A percentile compares a stretch with the other conserved stretches of the same genome.
phyloP scores from a whole-genome alignment of 176 grass and related monocot species.

The Lolium rigidum region DNA sequence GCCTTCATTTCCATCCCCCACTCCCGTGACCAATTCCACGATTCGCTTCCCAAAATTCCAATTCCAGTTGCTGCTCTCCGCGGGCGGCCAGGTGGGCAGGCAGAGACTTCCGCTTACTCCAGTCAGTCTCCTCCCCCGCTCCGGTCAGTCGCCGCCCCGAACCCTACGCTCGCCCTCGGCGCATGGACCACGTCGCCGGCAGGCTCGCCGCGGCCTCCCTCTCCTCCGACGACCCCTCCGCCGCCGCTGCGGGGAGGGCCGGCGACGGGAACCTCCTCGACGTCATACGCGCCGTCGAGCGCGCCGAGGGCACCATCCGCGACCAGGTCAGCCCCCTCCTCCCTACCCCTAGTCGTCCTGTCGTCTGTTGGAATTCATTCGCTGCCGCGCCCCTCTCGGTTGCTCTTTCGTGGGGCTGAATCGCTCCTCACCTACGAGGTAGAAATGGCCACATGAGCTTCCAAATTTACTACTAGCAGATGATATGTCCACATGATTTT shows the following conservation, averaged over 20 bases:
- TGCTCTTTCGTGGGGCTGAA: background rate
- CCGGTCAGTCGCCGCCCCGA: background rate
- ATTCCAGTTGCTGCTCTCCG: background rate
- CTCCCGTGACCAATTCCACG: background rate
- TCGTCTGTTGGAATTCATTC: background rate
- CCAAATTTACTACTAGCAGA: background rate
- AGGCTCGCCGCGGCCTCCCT: slow-evolving; percentile 34
- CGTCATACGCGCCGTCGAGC: slow-evolving; percentile 76
- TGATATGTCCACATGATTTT: background rate
- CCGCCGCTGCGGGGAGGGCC: background rate
- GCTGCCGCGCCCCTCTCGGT: background rate
- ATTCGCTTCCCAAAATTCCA: background rate
- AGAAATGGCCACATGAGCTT: background rate
- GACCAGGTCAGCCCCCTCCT: slow-evolving; percentile 53
- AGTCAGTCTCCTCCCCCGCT: background rate
- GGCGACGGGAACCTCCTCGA: slow-evolving; percentile 40
- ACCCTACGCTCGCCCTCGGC: slow-evolving; percentile 12
- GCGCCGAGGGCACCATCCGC: slow-evolving; percentile 81
- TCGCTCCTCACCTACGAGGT: background rate
- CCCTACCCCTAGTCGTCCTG: background rate
- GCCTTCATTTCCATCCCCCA: slow-evolving; percentile 18
- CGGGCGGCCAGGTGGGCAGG: too few relatives aligned
- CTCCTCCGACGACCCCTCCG: background rate
- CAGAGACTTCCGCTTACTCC: background rate
- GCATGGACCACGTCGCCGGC: slow-evolving; percentile 51